Evolutionary conservation across 257 asterid genomes (phyloP), one percentile per base, ranked within the genome.

Genomic region (Fraxinus anomala): DNA sequence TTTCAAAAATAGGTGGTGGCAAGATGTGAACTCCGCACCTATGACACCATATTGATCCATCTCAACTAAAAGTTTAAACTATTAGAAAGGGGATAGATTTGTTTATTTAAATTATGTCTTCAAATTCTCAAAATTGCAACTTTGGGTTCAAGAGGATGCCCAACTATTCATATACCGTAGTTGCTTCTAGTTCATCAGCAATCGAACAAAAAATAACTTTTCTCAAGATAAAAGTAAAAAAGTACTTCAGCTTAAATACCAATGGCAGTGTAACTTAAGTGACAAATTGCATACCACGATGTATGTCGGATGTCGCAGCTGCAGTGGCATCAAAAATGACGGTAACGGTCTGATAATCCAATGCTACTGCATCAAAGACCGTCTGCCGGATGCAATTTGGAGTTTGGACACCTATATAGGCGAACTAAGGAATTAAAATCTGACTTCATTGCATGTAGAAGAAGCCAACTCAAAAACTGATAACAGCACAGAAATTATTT

Each of bases 371-470:
- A 79, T 94, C 99, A 84, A 90, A 92, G 66, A 88, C 97, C 31
- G 97, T 92, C 74, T 92, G 97, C 30, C 97, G 77, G 78, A 94
- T 84, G 82, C 97, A 94, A 61, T 94, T 94, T 73, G 99, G 99
- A 72, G 97, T 92, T 87, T 92, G 99, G 76, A 94, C 97, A 75
- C 99, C 97, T 94, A 77, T 54, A 70, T 4, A 66, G 34, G 56
- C 17, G 9, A 78, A 63, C 54, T 33, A 66, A 63, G 37, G 56
- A 37, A 83, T 74, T 34, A 54, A 65, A 74, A 21, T 39, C 30
- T 3, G 36, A 68, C 8, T 24, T 16, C 6, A 36, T 4, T 42
- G 24, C n/a, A 44, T 12, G 72, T 1, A 71, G 19, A 42, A 76
- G 0, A 56, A 75, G 6, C 36, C 28, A 75, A 75, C 26, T 28